Conservation (phyloP, 805 yeast species). For the Pichia thaimueangensis region DNA sequence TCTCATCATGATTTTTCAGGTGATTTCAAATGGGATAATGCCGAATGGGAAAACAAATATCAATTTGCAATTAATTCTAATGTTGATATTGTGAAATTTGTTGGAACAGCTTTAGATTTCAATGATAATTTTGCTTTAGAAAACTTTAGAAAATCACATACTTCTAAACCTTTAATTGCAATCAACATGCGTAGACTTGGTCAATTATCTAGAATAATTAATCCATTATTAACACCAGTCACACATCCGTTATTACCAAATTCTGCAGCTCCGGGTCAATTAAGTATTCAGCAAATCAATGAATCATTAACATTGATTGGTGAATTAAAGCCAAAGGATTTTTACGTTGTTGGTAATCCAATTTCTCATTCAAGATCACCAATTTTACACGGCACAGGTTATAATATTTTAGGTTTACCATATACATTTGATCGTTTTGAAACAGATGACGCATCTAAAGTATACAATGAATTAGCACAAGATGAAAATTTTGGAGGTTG, state of each 20-base stretch:
- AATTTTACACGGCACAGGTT: constrained; percentile 74
- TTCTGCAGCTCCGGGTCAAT: constrained; percentile 77
- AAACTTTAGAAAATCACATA: constrained; percentile 53
- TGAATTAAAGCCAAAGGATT: constrained; percentile 48
- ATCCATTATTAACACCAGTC: constrained; percentile 74
- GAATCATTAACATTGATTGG: constrained; percentile 53
- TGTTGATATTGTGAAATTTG: constrained; percentile 75
- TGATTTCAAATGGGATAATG: constrained; percentile 52
- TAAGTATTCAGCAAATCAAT: constrained; percentile 62
- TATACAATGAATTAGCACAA: constrained; percentile 44
- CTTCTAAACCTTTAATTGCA: constrained; percentile 63
- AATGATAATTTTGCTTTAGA: constrained; percentile 70
- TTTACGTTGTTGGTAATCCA: constrained; percentile 77
- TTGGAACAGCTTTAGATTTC: constrained; percentile 63
- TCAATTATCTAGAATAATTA: constrained; percentile 71
- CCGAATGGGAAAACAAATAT: constrained; percentile 72
- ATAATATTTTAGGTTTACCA: constrained; percentile 69
- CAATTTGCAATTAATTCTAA: constrained; percentile 57
- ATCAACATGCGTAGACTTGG: constrained; percentile 77
- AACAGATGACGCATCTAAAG: constrained; percentile 54
- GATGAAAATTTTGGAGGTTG: constrained; percentile 76
- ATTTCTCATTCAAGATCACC: constrained; percentile 88
- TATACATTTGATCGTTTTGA: constrained; percentile 63
- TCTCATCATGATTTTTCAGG: constrained; percentile 76
- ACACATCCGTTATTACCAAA: constrained; percentile 63